A percentile compares a stretch with the other conserved stretches of the same genome.
Conservation (phyloP, 495 filamentous ascomycete species). For the Hypoxylon fragiforme region DNA sequence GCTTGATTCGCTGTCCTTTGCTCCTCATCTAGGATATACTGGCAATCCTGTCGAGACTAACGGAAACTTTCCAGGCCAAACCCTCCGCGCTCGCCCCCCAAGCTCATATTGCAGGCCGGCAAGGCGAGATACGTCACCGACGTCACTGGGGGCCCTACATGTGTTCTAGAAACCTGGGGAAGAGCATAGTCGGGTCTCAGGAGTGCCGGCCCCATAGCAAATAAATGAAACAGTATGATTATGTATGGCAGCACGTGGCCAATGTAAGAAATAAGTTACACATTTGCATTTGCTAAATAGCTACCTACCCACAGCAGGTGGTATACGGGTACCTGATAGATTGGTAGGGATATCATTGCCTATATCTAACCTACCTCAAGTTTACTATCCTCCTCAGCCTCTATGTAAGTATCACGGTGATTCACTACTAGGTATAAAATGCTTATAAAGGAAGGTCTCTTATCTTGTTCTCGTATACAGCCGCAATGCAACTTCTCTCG, state of each 20-base stretch:
- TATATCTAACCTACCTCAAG: too few relatives aligned
- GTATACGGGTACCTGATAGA: too few relatives aligned
- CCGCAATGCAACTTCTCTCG: not conserved
- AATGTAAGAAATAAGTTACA: too few relatives aligned
- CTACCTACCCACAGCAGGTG: too few relatives aligned
- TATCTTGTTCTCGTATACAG: not conserved
- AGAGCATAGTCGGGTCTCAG: slow-evolving; percentile 1
- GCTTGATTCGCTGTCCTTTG: not conserved
- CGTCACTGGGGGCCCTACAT: not conserved
- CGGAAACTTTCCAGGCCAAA: slow-evolving; percentile 1
- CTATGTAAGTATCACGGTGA: not conserved
- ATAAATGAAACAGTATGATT: not conserved
- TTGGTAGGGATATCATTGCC: too few relatives aligned
- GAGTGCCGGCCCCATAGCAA: not conserved
- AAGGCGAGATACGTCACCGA: not conserved
- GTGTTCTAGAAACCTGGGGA: slow-evolving; percentile 16
- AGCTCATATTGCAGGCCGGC: not conserved
- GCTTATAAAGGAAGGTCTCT: not conserved
- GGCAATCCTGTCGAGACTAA: not conserved
- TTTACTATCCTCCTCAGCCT: too few relatives aligned
- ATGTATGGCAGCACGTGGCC: too few relatives aligned
- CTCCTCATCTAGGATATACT: not conserved
- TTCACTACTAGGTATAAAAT: too few relatives aligned
- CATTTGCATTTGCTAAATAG: too few relatives aligned
- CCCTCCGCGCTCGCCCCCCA: not conserved